Evolutionary conservation across 2,329 filamentous ascomycete genomes (phyloP).

Genomic region (Scytalidium sp.): DNA sequence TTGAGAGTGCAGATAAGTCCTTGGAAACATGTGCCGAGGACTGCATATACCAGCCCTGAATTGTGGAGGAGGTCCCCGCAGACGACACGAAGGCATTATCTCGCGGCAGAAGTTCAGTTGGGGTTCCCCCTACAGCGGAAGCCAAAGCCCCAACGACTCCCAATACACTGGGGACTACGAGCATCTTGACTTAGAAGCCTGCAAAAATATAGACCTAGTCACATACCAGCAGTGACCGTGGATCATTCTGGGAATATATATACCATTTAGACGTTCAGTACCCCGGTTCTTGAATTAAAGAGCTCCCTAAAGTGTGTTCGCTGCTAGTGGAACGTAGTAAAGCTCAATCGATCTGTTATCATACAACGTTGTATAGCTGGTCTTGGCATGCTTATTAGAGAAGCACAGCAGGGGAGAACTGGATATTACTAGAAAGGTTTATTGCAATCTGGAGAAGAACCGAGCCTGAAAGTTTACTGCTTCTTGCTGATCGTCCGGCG

Average conservation of each 20-base stretch:
- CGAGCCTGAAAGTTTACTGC: not conserved
- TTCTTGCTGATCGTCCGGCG: not conserved
- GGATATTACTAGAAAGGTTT: too few species aligned
- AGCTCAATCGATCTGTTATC: not conserved
- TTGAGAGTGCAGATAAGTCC: constrained; percentile 37
- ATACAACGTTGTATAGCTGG: not conserved
- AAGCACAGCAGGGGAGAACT: not conserved
- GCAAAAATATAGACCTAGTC: not conserved
- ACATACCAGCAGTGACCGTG: not conserved
- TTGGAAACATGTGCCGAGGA: constrained; percentile 36
- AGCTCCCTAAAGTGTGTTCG: not conserved
- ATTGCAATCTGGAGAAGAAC: not conserved
- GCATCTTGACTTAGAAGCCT: not conserved
- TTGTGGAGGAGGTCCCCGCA: constrained; percentile 1
- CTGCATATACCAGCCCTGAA: constrained; percentile 43
- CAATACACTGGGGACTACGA: not conserved
- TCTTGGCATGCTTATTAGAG: not conserved
- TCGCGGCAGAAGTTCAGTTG: not conserved
- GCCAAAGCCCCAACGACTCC: not conserved
- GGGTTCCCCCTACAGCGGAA: not conserved
- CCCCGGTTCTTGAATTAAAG: not conserved
- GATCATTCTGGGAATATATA: not conserved
- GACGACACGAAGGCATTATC: not conserved
- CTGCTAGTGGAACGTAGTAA: not conserved
- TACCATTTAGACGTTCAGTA: not conserved